phyloP scores from a whole-genome alignment of 2,329 filamentous ascomycete species.

The Harringtonia lauricola region DNA sequence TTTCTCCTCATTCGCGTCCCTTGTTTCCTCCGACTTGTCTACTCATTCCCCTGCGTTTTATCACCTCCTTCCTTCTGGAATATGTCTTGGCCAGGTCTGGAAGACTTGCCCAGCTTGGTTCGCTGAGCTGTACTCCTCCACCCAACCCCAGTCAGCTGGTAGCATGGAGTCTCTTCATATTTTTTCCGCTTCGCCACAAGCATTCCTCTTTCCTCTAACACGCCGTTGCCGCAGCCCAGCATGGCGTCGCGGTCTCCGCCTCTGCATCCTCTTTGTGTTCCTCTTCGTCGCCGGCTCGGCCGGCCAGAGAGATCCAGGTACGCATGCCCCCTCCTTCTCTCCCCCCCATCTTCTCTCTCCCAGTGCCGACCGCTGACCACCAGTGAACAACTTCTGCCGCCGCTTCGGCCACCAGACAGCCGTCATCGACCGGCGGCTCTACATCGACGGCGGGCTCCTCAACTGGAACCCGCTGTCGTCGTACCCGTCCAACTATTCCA shows the following conservation, averaged over 20 bases:
- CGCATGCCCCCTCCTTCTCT: too few relatives aligned
- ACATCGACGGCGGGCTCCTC: constrained; percentile 50
- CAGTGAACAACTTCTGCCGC: constrained; percentile 41
- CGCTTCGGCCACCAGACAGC: constrained; percentile 49
- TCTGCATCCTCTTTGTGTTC: background rate
- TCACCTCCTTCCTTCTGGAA: background rate
- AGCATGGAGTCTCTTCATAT: too few relatives aligned
- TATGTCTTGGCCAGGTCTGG: background rate
- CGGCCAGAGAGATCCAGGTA: too few relatives aligned
- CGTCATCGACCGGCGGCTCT: constrained; percentile 46
- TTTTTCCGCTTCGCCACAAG: too few relatives aligned
- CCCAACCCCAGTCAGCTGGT: too few relatives aligned
- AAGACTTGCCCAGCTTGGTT: too few relatives aligned
- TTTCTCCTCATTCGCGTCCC: background rate
- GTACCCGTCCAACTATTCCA: constrained; percentile 41
- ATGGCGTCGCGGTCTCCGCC: background rate
- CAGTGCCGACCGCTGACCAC: constrained; percentile 20
- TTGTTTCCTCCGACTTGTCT: background rate
- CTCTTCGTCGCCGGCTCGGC: background rate
- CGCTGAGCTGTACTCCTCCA: too few relatives aligned
- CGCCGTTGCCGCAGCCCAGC: too few relatives aligned
- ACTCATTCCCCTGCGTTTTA: too few relatives aligned
- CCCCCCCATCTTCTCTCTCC: too few relatives aligned
- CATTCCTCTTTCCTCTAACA: too few relatives aligned
- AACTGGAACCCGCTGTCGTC: constrained; percentile 39